Percentiles rank a stretch among this genome's conserved stretches.
These are phyloP conservation scores for Aspergillus brasiliensis DNA, from an alignment of 2,329 filamentous ascomycete genomes.

Conservation along the genomic window DNA sequence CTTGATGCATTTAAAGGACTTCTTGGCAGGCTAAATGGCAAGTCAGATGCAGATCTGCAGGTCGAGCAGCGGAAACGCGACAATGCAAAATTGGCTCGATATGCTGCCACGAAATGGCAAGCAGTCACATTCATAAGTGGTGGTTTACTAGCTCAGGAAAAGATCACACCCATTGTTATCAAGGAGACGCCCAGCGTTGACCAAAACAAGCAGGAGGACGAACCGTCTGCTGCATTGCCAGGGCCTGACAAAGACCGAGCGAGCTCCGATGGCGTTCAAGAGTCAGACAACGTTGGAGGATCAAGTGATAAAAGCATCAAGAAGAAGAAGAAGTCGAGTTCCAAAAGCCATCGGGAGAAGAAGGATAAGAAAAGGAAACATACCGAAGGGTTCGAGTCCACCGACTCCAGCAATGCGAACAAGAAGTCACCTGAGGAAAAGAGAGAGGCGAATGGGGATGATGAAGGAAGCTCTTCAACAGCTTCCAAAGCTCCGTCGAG, in stretches of 20 bases:
- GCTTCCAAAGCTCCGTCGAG: conserved; percentile 52
- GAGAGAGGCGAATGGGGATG: conserved; percentile 35
- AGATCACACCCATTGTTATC: conserved; percentile 44
- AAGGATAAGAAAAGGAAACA: conserved; percentile 36
- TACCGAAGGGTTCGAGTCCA: conserved; percentile 28
- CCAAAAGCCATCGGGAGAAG: conserved; percentile 24
- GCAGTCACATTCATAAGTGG: conserved; percentile 83
- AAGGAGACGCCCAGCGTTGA: conserved; percentile 29
- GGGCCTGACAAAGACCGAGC: neutral
- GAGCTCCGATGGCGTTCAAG: conserved; percentile 10
- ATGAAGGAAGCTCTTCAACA: conserved; percentile 46
- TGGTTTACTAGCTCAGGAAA: conserved; percentile 68
- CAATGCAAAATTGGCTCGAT: conserved; percentile 71
- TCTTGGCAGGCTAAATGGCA: conserved; percentile 86
- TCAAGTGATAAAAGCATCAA: conserved; percentile 11
- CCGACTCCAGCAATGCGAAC: neutral
- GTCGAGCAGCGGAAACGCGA: conserved; percentile 69
- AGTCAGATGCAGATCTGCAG: conserved; percentile 71
- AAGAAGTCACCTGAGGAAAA: neutral
- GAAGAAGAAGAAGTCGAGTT: conserved; percentile 24
- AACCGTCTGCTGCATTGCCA: neutral
- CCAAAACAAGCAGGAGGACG: neutral
- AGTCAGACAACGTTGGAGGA: neutral
- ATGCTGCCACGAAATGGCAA: conserved; percentile 75
- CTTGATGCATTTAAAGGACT: conserved; percentile 84